Conservation (phyloP, 257 asterid species). For the Solanum medicagineum region DNA sequence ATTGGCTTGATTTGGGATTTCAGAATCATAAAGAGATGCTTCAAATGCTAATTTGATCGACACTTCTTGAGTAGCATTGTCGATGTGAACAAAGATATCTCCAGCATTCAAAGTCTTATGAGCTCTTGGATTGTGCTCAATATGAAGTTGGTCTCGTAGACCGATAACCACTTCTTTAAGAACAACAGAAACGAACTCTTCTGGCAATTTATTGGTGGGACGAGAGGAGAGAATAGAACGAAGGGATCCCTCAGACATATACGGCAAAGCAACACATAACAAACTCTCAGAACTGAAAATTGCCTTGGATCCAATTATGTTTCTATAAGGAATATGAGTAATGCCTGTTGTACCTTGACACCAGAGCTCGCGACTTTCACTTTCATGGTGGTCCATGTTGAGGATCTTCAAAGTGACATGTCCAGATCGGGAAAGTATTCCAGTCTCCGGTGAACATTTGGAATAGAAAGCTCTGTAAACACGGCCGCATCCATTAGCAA, state of each 20-base stretch:
- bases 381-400: not conserved
- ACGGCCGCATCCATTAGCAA: not conserved
- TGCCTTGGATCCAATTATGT: not conserved
- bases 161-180: not conserved
- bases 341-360: not conserved
- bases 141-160: not conserved
- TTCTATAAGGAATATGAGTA: not conserved
- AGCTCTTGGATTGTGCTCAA: not conserved
- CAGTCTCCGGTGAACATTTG: not conserved
- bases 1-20: not conserved
- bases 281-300: not conserved
- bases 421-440: not conserved
- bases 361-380: not conserved
- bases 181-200: not conserved
- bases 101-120: constrained; percentile 3
- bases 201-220: not conserved
- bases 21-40: not conserved
- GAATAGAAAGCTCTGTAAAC: not conserved
- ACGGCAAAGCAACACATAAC: not conserved
- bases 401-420: not conserved
- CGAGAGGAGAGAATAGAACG: not conserved
- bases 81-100: not conserved
- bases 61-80: not conserved
- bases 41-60: not conserved
- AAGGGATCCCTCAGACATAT: not conserved